Evolutionary conservation across 2,329 filamentous ascomycete species (phyloP), one percentile per base, ranked within the genome.

Genomic region (Clathrospora elynae): DNA sequence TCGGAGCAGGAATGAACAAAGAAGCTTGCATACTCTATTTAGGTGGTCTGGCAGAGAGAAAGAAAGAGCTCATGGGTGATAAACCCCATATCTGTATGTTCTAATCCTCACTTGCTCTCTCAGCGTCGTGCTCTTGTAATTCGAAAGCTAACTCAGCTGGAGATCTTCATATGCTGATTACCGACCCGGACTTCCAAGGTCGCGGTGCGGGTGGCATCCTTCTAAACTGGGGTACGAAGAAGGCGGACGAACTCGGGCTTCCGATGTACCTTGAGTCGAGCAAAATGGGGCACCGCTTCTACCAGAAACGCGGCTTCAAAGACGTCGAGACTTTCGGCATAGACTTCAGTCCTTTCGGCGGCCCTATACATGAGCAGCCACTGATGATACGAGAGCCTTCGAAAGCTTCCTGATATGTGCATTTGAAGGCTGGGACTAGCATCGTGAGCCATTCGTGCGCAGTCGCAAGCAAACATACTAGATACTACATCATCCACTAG

Each of bases 111-210:
- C 16, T 13, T 28, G 17, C 18, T 13, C 20, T n/a, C 6, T 16
- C 4, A 4, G 4, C 10, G 1, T 1, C 12, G n/a, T 2, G 5
- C 6, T 6, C 9, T 9, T 5, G 28, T 14, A 5, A n/a, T 4
- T 12, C 8, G 12, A 16, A 13, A 11, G 1, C 5, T 32, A 8
- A 39, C 23, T 46, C 12, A 37, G 9, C 5, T 23, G 6, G 37
- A 65, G 62, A 61, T 37, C 53, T 65, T 14, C 57, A 64, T 18
- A 49, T 64, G 46, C 41, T 65, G 22, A 53, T 59, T 30, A 63
- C 61, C 1, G 57, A 64, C 28, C 63, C 62, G 2, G 50, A 52
- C 2, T 53, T 48, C 6, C 59, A 65, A 35, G 42, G 55, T 12
- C 46, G 53, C 2, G 61, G 62, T 11, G 63, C 62, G 6, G 62